A percentile compares a stretch with the other conserved stretches of the same genome.
These are phyloP conservation scores for Pholiota microspora DNA, from an alignment of 768 basidiomycete species.

Conservation along the genomic window DNA sequence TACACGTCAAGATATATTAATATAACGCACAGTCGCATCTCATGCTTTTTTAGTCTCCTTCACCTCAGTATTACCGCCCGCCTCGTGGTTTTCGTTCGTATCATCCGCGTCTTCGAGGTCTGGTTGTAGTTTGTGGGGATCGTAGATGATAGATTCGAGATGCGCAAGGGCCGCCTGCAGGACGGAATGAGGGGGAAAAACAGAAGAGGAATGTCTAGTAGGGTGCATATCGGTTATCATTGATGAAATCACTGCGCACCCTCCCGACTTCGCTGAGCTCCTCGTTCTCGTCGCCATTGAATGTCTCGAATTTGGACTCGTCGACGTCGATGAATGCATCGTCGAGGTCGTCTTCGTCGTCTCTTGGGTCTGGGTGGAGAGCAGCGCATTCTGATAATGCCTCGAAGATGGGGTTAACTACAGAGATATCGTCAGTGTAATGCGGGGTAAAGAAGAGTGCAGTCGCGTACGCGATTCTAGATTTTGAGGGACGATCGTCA, in stretches of 20 bases:
- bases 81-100: not conserved
- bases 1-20: not conserved
- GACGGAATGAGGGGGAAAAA: conserved; percentile 16
- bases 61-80: conserved; percentile 12
- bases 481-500: conserved; percentile 69
- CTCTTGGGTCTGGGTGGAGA: conserved; percentile 69
- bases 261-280: conserved; percentile 87
- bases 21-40: not conserved
- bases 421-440: conserved; percentile 1
- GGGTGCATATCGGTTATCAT: conserved; percentile 74
- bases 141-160: conserved; percentile 77
- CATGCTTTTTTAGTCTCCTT: not conserved
- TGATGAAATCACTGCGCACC: conserved; percentile 89
- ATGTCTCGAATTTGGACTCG: conserved; percentile 47
- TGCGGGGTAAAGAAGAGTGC: not conserved
- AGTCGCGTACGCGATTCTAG: conserved; percentile 54
- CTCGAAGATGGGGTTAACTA: conserved; percentile 86
- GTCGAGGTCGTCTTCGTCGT: conserved; percentile 50
- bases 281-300: conserved; percentile 57
- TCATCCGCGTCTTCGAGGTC: conserved; percentile 12
- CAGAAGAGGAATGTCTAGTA: conserved; percentile 62
- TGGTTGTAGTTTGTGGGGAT: conserved; percentile 35
- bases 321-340: conserved; percentile 56
- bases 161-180: conserved; percentile 77
- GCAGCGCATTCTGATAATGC: conserved; percentile 84